These are phyloP conservation scores for Acanthamoeba royreba DNA, from an alignment of 208 protist genomes.

Conservation along the genomic window DNA sequence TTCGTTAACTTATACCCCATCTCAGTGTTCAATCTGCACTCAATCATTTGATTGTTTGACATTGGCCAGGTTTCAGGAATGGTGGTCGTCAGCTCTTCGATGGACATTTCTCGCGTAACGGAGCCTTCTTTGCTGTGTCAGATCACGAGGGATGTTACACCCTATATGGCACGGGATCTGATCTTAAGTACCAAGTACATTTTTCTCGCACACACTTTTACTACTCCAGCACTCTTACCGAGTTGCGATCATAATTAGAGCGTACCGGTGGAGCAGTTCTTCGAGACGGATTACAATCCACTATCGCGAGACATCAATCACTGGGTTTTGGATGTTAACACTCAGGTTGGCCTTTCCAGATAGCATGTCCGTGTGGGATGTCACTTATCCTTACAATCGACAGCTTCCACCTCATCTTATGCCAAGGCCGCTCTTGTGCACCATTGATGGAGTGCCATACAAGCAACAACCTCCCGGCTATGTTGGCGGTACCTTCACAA, in stretches of 20 bases:
- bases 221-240: too few relatives aligned
- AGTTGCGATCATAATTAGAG: too few relatives aligned
- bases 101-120: conserved; percentile 28
- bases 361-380: background rate
- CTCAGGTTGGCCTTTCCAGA: background rate
- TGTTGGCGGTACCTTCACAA: background rate
- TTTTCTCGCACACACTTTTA: too few relatives aligned
- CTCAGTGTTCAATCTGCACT: too few relatives aligned
- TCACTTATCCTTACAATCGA: background rate
- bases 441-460: conserved; percentile 21
- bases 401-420: background rate
- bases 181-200: background rate
- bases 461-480: conserved; percentile 36
- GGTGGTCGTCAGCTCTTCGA: conserved; percentile 6
- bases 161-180: conserved; percentile 15
- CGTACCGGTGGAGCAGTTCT: conserved; percentile 45
- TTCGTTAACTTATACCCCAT: too few relatives aligned
- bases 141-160: conserved; percentile 37
- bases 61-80: background rate
- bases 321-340: conserved; percentile 23
- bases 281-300: conserved; percentile 35
- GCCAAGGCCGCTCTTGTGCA: conserved; percentile 16
- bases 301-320: background rate
- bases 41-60: too few relatives aligned
- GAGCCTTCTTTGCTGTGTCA: conserved; percentile 1